These are phyloP conservation scores for Auricularia cornea DNA, from an alignment of 768 basidiomycete species.

Conservation along the genomic window DNA sequence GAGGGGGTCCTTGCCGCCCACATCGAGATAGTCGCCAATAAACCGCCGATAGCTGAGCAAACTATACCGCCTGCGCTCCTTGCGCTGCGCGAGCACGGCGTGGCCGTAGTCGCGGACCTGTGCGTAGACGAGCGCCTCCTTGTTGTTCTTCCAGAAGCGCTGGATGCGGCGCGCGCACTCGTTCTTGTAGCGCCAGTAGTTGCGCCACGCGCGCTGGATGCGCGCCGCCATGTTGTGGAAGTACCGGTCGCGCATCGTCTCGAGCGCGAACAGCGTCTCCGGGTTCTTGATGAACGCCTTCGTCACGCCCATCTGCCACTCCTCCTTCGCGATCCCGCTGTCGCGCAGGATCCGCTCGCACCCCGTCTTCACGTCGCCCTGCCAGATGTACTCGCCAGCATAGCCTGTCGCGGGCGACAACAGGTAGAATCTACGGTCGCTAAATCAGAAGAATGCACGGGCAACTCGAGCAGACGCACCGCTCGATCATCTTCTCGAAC, in stretches of 20 bases:
- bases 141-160: constrained; percentile 98
- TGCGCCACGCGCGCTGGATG: constrained; percentile 93
- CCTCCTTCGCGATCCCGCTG: constrained; percentile 90
- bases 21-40: constrained; percentile 90
- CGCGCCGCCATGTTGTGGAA: constrained; percentile 99
- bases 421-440: constrained; percentile 61
- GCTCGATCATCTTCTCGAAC: constrained; percentile 98
- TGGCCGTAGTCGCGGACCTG: constrained; percentile 94
- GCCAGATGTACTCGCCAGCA: constrained; percentile 97
- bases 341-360: constrained; percentile 90
- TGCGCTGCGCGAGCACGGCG: constrained; percentile 61
- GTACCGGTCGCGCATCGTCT: constrained; percentile 97
- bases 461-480: constrained; percentile 24
- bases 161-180: constrained; percentile 95
- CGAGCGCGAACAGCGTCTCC: constrained; percentile 94
- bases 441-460: background rate
- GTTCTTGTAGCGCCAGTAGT: constrained; percentile 91
- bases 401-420: constrained; percentile 93
- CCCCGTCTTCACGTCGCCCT: constrained; percentile 80
- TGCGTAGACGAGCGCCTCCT: constrained; percentile 82
- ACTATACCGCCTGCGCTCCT: constrained; percentile 91
- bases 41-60: constrained; percentile 90
- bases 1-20: constrained; percentile 67
- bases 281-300: constrained; percentile 99
- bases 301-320: constrained; percentile 99